These are phyloP conservation scores for Jatropha podagrica DNA, from an alignment of 441 rosid genomes.

Conservation along the genomic window DNA sequence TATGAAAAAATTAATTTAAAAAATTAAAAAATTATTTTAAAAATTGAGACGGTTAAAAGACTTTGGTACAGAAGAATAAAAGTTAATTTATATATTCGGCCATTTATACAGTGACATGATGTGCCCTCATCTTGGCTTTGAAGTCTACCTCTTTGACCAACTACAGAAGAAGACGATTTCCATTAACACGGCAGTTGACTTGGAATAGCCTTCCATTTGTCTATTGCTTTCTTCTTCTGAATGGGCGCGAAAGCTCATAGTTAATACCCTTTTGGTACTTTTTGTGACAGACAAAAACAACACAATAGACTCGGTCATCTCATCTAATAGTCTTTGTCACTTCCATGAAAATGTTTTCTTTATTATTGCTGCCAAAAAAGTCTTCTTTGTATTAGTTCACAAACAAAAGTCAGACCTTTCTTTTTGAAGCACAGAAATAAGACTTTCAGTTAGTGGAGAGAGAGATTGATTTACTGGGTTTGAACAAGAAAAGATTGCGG, in stretches of 20 bases:
- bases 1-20: too few relatives aligned
- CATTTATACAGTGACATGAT: too few relatives aligned
- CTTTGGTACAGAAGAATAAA: too few relatives aligned
- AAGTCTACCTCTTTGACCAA: slow-evolving; percentile 19
- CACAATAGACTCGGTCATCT: neutral
- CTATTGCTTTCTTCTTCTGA: neutral
- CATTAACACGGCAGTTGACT: slow-evolving; percentile 36
- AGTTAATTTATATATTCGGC: too few relatives aligned
- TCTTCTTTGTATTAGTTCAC: neutral
- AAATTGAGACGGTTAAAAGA: too few relatives aligned
- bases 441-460: neutral
- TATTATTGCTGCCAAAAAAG: neutral
- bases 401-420: neutral
- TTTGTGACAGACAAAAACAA: too few relatives aligned
- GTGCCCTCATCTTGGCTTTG: neutral
- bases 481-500: neutral
- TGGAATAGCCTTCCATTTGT: neutral
- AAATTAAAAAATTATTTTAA: too few relatives aligned
- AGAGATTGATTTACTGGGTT: neutral
- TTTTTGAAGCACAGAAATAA: too few relatives aligned
- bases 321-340: neutral
- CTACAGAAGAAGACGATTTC: neutral
- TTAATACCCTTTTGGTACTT: too few relatives aligned
- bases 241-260: neutral
- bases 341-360: neutral